Evolutionary conservation across 2,329 filamentous ascomycete species (phyloP).

Genomic region (Amauroascus verrucosus): DNA sequence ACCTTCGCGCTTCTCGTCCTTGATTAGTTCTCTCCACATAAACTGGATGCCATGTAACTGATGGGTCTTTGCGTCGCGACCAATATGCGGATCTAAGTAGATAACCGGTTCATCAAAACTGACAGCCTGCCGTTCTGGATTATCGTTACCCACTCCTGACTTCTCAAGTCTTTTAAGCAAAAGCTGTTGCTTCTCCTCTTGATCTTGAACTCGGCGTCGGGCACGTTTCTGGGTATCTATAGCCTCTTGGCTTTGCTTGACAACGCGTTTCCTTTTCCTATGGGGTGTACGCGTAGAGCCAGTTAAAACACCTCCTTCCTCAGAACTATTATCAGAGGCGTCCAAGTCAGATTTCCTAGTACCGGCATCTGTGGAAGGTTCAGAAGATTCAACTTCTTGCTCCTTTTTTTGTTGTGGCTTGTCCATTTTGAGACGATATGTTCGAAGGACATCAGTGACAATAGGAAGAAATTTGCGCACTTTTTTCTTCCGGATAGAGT

Average conservation of each 20-base stretch:
- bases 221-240: slow-evolving; percentile 49
- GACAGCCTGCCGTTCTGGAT: slow-evolving; percentile 42
- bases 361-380: slow-evolving; percentile 3
- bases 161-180: slow-evolving; percentile 26
- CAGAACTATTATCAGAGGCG: neutral
- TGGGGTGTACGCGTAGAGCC: slow-evolving; percentile 24
- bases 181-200: slow-evolving; percentile 41
- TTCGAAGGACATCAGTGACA: slow-evolving; percentile 21
- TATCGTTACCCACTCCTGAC: slow-evolving; percentile 25
- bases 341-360: neutral
- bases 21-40: slow-evolving; percentile 75
- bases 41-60: slow-evolving; percentile 75
- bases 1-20: slow-evolving; percentile 54
- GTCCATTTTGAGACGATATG: slow-evolving; percentile 17
- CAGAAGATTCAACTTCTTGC: too few relatives aligned
- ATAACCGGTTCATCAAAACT: slow-evolving; percentile 35
- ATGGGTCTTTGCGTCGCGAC: slow-evolving; percentile 59
- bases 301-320: neutral
- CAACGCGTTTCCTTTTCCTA: slow-evolving; percentile 40
- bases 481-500: slow-evolving; percentile 19
- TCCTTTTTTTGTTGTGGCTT: too few relatives aligned
- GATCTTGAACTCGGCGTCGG: slow-evolving; percentile 43
- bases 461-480: slow-evolving; percentile 26
- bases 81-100: slow-evolving; percentile 54
- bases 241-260: slow-evolving; percentile 42